Percentiles rank a stretch among this genome's conserved stretches.
Evolutionary conservation across 2,329 filamentous ascomycete genomes (phyloP).

Genomic region (Pseudohalonectria lignicola): DNA sequence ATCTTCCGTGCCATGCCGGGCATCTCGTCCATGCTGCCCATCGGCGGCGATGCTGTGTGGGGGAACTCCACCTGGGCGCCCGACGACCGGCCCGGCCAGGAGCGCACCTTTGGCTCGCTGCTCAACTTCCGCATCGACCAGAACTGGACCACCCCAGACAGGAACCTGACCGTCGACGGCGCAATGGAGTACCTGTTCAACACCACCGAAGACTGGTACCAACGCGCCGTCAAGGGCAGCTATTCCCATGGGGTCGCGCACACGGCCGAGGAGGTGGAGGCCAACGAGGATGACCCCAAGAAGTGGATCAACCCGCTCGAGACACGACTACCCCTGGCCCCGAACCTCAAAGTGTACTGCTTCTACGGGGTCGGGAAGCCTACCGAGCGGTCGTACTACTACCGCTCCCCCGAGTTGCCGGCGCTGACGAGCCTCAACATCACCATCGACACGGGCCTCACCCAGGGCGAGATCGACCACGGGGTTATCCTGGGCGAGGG

Average conservation of each 20-base stretch:
- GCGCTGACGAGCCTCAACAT: slow-evolving; percentile 58
- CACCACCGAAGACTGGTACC: slow-evolving; percentile 78
- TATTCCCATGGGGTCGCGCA: slow-evolving; percentile 88
- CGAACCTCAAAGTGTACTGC: slow-evolving; percentile 88
- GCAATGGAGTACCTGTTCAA: slow-evolving; percentile 69
- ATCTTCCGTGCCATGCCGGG: slow-evolving; percentile 96
- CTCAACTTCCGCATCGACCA: slow-evolving; percentile 67
- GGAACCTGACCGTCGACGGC: slow-evolving; percentile 73
- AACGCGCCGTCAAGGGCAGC: slow-evolving; percentile 55
- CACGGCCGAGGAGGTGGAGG: slow-evolving; percentile 67
- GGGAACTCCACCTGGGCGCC: slow-evolving; percentile 80
- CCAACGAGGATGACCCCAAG: slow-evolving; percentile 60
- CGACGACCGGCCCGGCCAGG: slow-evolving; percentile 68
- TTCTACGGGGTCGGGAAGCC: slow-evolving; percentile 95
- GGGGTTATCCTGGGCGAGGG: slow-evolving; percentile 95
- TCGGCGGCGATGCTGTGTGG: slow-evolving; percentile 92
- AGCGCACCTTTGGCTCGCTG: slow-evolving; percentile 66
- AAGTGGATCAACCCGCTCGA: slow-evolving; percentile 98
- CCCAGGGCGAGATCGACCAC: slow-evolving; percentile 56
- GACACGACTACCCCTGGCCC: slow-evolving; percentile 74
- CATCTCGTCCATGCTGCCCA: slow-evolving; percentile 90
- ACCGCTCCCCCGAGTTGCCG: slow-evolving; percentile 58
- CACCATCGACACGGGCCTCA: slow-evolving; percentile 58
- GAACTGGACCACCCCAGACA: slow-evolving; percentile 51
- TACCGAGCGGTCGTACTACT: slow-evolving; percentile 88